Conservation (phyloP, 257 asterid species). For the Gentiana macrophylla region DNA sequence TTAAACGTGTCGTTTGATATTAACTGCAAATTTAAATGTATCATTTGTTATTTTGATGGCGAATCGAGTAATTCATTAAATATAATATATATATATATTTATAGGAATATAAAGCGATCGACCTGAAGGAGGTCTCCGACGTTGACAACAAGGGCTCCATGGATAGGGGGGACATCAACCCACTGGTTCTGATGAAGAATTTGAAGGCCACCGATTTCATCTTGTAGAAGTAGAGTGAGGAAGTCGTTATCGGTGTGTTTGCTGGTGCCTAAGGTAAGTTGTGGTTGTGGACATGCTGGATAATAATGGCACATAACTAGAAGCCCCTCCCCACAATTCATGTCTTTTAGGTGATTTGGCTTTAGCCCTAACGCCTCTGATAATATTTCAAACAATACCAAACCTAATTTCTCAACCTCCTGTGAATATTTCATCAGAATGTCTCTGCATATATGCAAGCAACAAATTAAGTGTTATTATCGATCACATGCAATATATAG, state of each 20-base stretch:
- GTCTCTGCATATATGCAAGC: constrained; percentile 6
- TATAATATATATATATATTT: not conserved
- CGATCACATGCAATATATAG: not conserved
- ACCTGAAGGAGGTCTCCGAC: constrained; percentile 25
- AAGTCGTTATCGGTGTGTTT: constrained; percentile 18
- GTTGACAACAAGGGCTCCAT: constrained; percentile 21
- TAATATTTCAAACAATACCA: constrained; percentile 7
- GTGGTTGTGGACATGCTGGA: constrained; percentile 24
- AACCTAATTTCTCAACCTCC: constrained; percentile 8
- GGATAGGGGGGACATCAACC: constrained; percentile 28
- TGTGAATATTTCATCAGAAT: constrained; percentile 14
- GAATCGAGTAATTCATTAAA: not conserved
- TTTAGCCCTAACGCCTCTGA: constrained; percentile 20
- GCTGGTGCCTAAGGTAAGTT: constrained; percentile 15
- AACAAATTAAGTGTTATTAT: not conserved
- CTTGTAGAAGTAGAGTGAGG: constrained; percentile 26
- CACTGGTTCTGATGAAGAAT: constrained; percentile 21
- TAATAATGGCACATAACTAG: constrained; percentile 14
- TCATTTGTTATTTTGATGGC: not conserved
- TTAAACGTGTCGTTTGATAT: constrained; percentile 19
- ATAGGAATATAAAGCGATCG: not conserved
- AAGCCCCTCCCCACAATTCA: constrained; percentile 17
- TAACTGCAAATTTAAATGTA: constrained; percentile 8
- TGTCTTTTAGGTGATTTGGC: constrained; percentile 10
- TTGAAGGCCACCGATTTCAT: constrained; percentile 21